Percentiles rank a stretch among this genome's conserved stretches.
Conservation (phyloP, 75 land plant genomes). For the Pseudotsuga menziesii region DNA sequence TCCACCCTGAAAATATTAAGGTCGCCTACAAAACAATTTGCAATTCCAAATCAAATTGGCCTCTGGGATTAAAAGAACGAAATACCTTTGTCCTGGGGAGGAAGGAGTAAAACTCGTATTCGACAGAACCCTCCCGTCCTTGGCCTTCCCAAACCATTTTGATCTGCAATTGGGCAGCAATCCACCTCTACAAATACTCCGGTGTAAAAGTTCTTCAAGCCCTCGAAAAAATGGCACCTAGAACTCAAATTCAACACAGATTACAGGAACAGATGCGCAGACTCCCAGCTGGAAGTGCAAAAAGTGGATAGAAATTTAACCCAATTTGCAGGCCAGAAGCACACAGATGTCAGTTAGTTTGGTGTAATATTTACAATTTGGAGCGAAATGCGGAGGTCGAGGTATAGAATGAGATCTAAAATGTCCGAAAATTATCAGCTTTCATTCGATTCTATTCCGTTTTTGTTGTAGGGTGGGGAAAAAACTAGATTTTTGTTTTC, state of each 20-base stretch:
- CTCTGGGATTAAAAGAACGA: no score
- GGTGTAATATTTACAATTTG: no score
- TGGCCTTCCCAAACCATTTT: slow-evolving; percentile 7
- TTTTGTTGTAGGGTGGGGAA: no score
- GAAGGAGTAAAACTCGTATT: slow-evolving; percentile 37
- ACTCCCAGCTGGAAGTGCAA: background rate
- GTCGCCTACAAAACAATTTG: background rate
- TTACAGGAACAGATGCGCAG: background rate
- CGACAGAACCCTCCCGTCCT: slow-evolving; percentile 5
- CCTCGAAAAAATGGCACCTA: background rate
- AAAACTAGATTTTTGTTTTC: no score
- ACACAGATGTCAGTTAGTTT: no score
- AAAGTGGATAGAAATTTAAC: background rate
- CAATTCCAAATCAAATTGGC: background rate
- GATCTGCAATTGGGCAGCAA: background rate
- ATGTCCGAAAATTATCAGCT: no score
- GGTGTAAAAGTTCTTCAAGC: background rate
- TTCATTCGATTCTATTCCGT: no score
- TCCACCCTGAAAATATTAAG: background rate
- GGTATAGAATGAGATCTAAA: no score
- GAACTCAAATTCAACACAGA: background rate
- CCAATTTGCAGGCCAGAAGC: no score
- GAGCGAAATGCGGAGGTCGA: no score
- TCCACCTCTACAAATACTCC: background rate
- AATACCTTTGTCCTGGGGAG: slow-evolving; percentile 38